Base-by-base conservation (phyloP, 192 early-diverging fungal species). In the Radiomyces spectabilis region DNA sequence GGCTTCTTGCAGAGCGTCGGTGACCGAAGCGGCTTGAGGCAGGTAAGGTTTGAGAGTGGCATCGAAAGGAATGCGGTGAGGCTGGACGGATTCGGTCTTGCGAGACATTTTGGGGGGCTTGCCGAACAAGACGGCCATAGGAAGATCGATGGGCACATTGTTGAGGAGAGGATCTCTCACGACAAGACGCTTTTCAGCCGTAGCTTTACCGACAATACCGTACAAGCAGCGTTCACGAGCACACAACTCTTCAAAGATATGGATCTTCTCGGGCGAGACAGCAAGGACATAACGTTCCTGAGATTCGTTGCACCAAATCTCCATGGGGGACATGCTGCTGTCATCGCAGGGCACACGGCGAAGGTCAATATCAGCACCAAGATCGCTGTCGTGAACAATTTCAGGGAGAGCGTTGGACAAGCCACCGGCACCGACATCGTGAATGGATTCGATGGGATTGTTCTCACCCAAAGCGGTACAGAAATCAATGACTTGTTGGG, bases 301-400 rank as follows among this genome's bases (percentile, higher is more conserved):
- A 37, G 90, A 84, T 73, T 99, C 97, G 40, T 99, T 99, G 75
- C 97, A 99, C 97, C 97, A 99, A 41, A 99, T 95, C 68, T 98
- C 97, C 97, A 99, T 97, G n/a, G 97, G 97, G 42, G 89, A 93
- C 88, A 99, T 88, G 44, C 85, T 69, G 9, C 83, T 77, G 56
- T 99, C 97, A 59, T 91, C 94, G 53, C 81, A 85, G 19, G 89
- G 93, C 42, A 99, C 85, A 32, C 88, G 81, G 31, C 95, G 89
- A 27, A 99, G 68, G 75, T 97, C 85, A 66, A 99, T 90, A 3
- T 71, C 50, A 27, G 93, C 95, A 48, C 97, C 97, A 25, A 94
- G 83, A 46, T 81, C 84, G 48, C 85, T 77, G 71, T 98, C 97
- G 67, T 99, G 90, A 25, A 99, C 97, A 52, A 98, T 86, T 76